Evolutionary conservation across 2,329 filamentous ascomycete genomes (phyloP).

Genomic region (Lasiodiplodia citricola): DNA sequence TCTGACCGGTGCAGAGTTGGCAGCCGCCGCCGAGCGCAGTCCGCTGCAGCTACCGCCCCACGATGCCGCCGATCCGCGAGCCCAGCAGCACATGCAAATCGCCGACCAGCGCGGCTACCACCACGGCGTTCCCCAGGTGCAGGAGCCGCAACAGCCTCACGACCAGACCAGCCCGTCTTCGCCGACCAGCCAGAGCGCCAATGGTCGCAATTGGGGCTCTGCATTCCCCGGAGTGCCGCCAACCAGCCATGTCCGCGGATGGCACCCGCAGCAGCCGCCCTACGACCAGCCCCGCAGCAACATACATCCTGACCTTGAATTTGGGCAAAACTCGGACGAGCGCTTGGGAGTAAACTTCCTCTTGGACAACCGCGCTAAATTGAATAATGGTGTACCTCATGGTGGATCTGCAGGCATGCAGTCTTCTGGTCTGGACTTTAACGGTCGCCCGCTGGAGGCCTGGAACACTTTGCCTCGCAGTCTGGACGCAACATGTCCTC

Average conservation of each 20-base stretch:
- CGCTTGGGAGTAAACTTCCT: constrained; percentile 76
- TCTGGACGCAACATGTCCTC: constrained; percentile 71
- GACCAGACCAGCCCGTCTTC: constrained; percentile 31
- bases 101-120: constrained; percentile 28
- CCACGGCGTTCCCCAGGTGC: constrained; percentile 30
- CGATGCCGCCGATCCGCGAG: constrained; percentile 31
- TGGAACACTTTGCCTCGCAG: constrained; percentile 56
- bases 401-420: constrained; percentile 35
- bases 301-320: constrained; percentile 27
- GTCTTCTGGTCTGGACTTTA: constrained; percentile 36
- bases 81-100: constrained; percentile 23
- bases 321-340: constrained; percentile 51
- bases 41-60: constrained; percentile 44
- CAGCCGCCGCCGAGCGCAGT: constrained; percentile 53
- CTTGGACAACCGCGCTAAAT: constrained; percentile 58
- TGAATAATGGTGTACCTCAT: constrained; percentile 13
- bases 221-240: constrained; percentile 38
- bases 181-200: constrained; percentile 34
- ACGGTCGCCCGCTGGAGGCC: constrained; percentile 34
- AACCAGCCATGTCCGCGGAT: constrained; percentile 41
- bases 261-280: constrained; percentile 45
- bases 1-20: constrained; percentile 46
- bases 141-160: constrained; percentile 15
- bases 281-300: constrained; percentile 45
- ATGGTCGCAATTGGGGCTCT: constrained; percentile 37